These are phyloP conservation scores for Ogataea zsoltii DNA, from an alignment of 805 yeast species.

Conservation along the genomic window DNA sequence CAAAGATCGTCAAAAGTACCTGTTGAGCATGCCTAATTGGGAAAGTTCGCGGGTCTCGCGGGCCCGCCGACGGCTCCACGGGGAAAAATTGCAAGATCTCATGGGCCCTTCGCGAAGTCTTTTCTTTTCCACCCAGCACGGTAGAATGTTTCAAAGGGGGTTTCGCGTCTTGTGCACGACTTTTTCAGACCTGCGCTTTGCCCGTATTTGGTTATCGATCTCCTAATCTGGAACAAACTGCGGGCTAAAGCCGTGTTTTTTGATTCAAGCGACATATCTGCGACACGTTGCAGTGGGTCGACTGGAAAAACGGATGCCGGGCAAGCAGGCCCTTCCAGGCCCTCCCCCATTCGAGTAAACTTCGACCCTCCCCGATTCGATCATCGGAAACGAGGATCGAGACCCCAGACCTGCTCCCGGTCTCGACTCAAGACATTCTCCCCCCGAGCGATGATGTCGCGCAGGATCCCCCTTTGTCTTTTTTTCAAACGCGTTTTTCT, in stretches of 20 bases:
- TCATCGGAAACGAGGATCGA: not conserved
- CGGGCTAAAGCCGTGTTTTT: too few relatives aligned
- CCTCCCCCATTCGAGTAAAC: too few relatives aligned
- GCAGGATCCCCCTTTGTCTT: not conserved
- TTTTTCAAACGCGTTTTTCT: not conserved
- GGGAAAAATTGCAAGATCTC: not conserved
- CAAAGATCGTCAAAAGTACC: constrained; percentile 1
- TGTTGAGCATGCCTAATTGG: not conserved
- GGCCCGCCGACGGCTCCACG: not conserved
- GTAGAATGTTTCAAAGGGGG: constrained; percentile 2
- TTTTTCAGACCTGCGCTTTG: constrained; percentile 1
- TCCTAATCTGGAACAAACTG: constrained; percentile 1
- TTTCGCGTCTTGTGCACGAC: constrained; percentile 4
- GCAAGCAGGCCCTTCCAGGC: too few relatives aligned
- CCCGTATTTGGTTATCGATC: not conserved
- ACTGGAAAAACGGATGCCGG: too few relatives aligned
- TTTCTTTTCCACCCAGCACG: not conserved
- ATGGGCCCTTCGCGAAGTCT: not conserved
- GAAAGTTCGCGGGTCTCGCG: not conserved
- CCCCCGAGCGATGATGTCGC: too few relatives aligned
- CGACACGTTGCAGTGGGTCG: not conserved
- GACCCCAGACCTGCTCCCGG: not conserved
- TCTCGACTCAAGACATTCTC: not conserved
- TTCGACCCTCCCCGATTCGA: too few relatives aligned
- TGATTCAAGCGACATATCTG: not conserved